Conservation (phyloP, 805 yeast genomes). For the Jamesozyma hellenica region DNA sequence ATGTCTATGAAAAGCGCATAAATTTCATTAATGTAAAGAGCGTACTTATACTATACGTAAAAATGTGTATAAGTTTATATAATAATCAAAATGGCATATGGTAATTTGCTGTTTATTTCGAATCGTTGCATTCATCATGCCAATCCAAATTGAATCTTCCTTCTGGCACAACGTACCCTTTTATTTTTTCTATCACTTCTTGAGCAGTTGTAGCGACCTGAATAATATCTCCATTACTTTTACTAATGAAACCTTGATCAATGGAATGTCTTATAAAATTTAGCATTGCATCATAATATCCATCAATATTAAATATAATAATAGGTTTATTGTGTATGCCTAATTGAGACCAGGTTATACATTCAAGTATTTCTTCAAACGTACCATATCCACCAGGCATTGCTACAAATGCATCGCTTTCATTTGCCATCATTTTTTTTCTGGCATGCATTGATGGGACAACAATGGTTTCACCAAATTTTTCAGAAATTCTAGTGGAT, state of each 20-base stretch:
- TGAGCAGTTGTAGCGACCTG: constrained; percentile 58
- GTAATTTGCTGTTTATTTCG: background rate
- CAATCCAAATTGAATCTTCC: constrained; percentile 69
- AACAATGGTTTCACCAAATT: constrained; percentile 68
- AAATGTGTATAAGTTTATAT: too few relatives aligned
- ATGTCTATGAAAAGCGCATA: too few relatives aligned
- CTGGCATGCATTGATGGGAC: constrained; percentile 87
- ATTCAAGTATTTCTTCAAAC: constrained; percentile 80
- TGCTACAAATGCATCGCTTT: constrained; percentile 79
- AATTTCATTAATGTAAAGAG: too few relatives aligned
- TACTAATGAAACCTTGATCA: constrained; percentile 55
- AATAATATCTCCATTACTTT: constrained; percentile 55
- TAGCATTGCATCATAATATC: constrained; percentile 66
- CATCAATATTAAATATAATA: constrained; percentile 65
- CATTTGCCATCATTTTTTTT: constrained; percentile 76
- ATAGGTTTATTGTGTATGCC: constrained; percentile 80
- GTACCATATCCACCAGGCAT: constrained; percentile 92
- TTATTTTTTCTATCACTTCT: constrained; percentile 55
- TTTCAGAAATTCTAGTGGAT: constrained; percentile 43
- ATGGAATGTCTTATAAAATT: constrained; percentile 52
- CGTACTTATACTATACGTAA: too few relatives aligned
- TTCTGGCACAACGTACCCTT: constrained; percentile 53
- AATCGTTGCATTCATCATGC: constrained; percentile 30
- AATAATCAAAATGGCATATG: too few relatives aligned
- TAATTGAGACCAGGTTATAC: constrained; percentile 82